phyloP scores from a whole-genome alignment of 352 stramenopile genomes.

The Phytophthora hybrid region DNA sequence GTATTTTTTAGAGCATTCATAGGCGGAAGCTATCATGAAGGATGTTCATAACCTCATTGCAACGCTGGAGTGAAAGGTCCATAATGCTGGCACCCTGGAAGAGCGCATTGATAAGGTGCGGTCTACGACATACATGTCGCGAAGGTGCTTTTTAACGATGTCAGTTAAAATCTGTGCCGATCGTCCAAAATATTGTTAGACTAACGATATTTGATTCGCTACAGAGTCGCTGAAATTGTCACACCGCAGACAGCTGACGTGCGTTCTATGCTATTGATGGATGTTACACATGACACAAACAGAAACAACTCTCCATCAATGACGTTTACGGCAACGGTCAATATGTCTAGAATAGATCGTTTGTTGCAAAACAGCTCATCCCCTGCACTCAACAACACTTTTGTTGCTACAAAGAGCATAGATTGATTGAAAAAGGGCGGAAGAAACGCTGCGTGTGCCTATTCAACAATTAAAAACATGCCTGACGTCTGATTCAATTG shows the following conservation, averaged over 20 bases:
- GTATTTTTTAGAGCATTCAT: no score
- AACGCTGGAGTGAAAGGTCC: no score
- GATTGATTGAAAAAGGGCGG: background rate
- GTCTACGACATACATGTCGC: no score
- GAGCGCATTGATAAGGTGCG: background rate
- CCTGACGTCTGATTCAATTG: background rate
- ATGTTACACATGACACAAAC: no score
- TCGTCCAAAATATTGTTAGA: background rate
- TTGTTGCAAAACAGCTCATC: background rate
- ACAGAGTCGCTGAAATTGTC: slow-evolving; percentile 4
- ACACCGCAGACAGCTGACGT: slow-evolving; percentile 13
- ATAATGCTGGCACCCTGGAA: background rate
- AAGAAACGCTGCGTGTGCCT: background rate
- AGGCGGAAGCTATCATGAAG: no score
- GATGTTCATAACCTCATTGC: no score
- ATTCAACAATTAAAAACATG: background rate
- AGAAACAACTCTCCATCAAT: background rate
- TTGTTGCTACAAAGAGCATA: background rate
- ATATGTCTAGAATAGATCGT: background rate
- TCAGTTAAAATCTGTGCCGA: background rate
- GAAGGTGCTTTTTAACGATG: background rate
- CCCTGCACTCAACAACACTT: background rate
- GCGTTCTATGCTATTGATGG: background rate
- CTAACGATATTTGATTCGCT: background rate
- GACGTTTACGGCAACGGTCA: slow-evolving; percentile 1